Conservation (phyloP, 148 eudicot genomes). For the Heliosperma pusillum region DNA sequence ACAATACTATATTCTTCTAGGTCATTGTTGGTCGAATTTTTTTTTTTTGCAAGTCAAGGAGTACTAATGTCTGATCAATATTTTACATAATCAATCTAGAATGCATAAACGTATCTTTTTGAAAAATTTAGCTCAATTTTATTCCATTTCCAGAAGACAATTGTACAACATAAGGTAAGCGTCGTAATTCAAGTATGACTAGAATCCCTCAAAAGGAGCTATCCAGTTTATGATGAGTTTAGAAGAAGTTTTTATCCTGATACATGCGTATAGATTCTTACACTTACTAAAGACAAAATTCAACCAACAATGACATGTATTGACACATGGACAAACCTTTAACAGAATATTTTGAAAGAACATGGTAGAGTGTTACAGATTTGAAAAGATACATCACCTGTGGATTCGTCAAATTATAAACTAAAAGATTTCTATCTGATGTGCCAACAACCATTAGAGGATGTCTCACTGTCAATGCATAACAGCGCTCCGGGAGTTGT, state of each 20-base stretch:
- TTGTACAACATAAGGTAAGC: not conserved
- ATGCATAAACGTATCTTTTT: not conserved
- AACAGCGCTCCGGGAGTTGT: constrained; percentile 93
- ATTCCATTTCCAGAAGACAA: too few species aligned
- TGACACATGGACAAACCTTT: too few species aligned
- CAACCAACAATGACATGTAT: not conserved
- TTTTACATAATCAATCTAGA: not conserved
- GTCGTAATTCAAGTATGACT: not conserved
- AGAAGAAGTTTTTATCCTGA: too few species aligned
- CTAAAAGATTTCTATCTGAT: constrained; percentile 78
- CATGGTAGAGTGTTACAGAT: not conserved
- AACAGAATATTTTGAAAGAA: not conserved
- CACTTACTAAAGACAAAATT: not conserved
- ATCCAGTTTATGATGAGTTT: too few species aligned
- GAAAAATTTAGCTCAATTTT: not conserved
- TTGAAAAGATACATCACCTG: constrained; percentile 34
- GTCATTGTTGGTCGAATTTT: too few species aligned
- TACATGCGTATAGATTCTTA: not conserved
- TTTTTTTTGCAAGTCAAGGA: too few species aligned
- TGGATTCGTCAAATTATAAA: constrained; percentile 84
- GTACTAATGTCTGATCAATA: not conserved
- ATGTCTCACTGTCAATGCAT: constrained; percentile 70
- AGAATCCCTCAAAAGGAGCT: not conserved
- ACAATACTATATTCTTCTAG: not conserved
- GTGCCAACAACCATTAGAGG: constrained; percentile 97